Conservation (phyloP, 2,329 filamentous ascomycete species). For the Paecilomyces dactylethromorphus region DNA sequence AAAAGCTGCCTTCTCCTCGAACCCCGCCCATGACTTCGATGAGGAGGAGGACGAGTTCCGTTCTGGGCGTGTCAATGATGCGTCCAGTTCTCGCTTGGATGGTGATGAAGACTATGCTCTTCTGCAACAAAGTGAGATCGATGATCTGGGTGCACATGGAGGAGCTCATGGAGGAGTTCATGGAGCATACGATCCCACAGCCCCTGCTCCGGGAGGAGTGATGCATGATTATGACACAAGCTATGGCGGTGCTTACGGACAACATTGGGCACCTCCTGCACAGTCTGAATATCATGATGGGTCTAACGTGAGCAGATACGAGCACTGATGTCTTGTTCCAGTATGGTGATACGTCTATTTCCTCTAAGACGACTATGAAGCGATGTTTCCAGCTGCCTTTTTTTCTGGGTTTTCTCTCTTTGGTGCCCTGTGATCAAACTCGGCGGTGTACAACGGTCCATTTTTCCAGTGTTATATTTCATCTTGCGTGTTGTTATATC, state of each 20-base stretch:
- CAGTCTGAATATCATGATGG: slow-evolving; percentile 10
- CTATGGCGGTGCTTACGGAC: slow-evolving; percentile 35
- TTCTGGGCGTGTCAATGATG: slow-evolving; percentile 30
- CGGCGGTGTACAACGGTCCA: neutral
- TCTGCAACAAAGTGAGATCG: slow-evolving; percentile 41
- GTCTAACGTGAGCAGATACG: slow-evolving; percentile 17
- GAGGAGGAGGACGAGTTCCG: slow-evolving; percentile 41
- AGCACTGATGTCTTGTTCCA: slow-evolving; percentile 9
- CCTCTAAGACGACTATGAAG: neutral
- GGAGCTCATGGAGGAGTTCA: slow-evolving; percentile 31
- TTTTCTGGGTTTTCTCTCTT: neutral
- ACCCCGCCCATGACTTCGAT: slow-evolving; percentile 39
- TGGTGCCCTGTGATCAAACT: neutral
- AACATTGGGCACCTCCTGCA: slow-evolving; percentile 17
- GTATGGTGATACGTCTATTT: neutral
- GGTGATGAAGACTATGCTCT: slow-evolving; percentile 48
- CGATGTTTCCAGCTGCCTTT: neutral
- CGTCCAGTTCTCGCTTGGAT: slow-evolving; percentile 32
- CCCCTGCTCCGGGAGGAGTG: slow-evolving; percentile 18
- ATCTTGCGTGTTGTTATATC: neutral
- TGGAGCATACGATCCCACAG: slow-evolving; percentile 34
- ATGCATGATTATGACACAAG: slow-evolving; percentile 37
- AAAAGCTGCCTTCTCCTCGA: slow-evolving; percentile 43
- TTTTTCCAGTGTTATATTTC: neutral
- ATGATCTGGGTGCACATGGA: slow-evolving; percentile 33